A percentile compares a stretch with the other conserved stretches of the same genome.
phyloP scores from a whole-genome alignment of 768 basidiomycete species.

The Tulasnella sp. region DNA sequence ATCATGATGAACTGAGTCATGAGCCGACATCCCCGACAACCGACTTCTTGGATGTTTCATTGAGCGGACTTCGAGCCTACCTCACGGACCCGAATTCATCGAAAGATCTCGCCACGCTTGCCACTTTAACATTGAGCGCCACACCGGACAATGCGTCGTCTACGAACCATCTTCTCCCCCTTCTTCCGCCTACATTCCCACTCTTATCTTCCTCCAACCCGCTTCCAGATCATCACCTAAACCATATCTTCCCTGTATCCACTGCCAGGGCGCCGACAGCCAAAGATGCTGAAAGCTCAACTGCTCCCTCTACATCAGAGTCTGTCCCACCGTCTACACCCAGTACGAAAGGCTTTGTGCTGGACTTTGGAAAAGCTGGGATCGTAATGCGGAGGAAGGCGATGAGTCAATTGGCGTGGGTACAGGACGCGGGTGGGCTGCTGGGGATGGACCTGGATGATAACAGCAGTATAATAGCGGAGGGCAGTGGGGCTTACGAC shows the following conservation, averaged over 20 bases:
- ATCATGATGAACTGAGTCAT: conserved; percentile 23
- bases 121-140: conserved; percentile 33
- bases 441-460: conserved; percentile 1
- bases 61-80: conserved; percentile 37
- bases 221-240: conserved; percentile 1
- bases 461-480: background rate
- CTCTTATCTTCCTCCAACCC: conserved; percentile 38
- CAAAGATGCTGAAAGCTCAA: no score
- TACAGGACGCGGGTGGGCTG: background rate
- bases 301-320: background rate
- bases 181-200: conserved; percentile 21
- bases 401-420: conserved; percentile 1
- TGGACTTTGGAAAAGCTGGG: conserved; percentile 7
- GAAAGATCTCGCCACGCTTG: conserved; percentile 43
- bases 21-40: conserved; percentile 22
- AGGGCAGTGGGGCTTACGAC: background rate
- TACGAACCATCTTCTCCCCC: conserved; percentile 1
- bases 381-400: conserved; percentile 9
- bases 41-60: conserved; percentile 40
- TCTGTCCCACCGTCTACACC: background rate
- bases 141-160: conserved; percentile 31
- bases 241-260: conserved; percentile 1
- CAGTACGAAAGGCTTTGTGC: background rate
- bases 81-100: conserved; percentile 35
- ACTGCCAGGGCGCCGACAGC: background rate